Conservation (phyloP, 768 basidiomycete species). For the Termitomyces sp. region DNA sequence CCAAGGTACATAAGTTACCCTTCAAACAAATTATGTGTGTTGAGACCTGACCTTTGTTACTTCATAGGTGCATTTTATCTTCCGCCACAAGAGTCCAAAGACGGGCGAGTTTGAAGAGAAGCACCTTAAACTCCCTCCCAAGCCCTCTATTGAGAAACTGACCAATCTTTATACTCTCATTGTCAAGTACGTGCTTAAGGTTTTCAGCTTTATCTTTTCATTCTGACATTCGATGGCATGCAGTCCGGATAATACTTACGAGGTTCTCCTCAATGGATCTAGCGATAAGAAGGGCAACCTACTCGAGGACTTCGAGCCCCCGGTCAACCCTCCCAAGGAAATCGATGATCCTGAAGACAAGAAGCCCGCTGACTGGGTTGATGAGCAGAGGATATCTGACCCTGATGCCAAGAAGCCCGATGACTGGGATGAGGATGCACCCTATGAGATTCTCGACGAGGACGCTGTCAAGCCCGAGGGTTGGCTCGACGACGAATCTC, state of each 20-base stretch:
- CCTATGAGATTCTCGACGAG: slow-evolving; percentile 84
- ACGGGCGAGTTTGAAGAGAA: slow-evolving; percentile 96
- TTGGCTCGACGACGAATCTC: slow-evolving; percentile 90
- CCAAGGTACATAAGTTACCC: slow-evolving; percentile 55
- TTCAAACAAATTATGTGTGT: not conserved
- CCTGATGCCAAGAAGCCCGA: slow-evolving; percentile 85
- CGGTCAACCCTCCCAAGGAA: slow-evolving; percentile 90
- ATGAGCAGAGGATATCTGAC: slow-evolving; percentile 80
- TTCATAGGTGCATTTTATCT: slow-evolving; percentile 91
- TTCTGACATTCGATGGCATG: not conserved
- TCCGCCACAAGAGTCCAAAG: slow-evolving; percentile 94
- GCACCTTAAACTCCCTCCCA: slow-evolving; percentile 79
- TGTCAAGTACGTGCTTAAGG: slow-evolving; percentile 59
- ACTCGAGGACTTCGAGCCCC: slow-evolving; percentile 88
- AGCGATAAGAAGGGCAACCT: slow-evolving; percentile 74
- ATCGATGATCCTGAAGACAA: slow-evolving; percentile 89
- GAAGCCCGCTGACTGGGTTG: slow-evolving; percentile 94
- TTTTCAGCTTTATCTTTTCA: not conserved
- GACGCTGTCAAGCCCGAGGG: slow-evolving; percentile 89
- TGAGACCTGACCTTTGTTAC: not conserved
- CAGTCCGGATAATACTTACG: slow-evolving; percentile 92
- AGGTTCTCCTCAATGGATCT: slow-evolving; percentile 87
- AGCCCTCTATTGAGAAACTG: slow-evolving; percentile 82
- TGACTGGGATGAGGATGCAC: slow-evolving; percentile 98
- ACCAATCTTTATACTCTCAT: slow-evolving; percentile 95